Conservation (phyloP, 441 rosid species). For the Jatropha podagrica region DNA sequence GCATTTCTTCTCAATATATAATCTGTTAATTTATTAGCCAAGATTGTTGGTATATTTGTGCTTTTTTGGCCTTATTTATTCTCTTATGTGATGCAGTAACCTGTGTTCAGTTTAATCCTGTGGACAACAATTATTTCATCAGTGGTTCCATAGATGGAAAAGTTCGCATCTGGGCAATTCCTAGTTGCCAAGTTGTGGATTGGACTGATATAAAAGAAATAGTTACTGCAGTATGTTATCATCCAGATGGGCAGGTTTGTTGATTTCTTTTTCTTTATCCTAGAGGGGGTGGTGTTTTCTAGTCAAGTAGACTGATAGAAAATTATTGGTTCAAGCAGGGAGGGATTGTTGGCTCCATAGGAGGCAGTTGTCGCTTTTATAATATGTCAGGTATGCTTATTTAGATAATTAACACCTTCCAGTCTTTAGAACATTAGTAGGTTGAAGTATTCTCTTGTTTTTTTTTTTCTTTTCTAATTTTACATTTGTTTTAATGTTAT, state of each 20-base stretch:
- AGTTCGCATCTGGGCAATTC: slow-evolving; percentile 33
- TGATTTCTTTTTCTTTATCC: slow-evolving; percentile 21
- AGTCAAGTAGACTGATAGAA: slow-evolving; percentile 20
- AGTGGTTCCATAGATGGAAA: no score
- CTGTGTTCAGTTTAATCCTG: no score
- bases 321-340: slow-evolving; percentile 45
- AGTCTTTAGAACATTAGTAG: background rate
- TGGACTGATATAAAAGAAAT: slow-evolving; percentile 78
- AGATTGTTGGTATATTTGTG: slow-evolving; percentile 55
- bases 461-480: no score
- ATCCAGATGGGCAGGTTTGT: slow-evolving; percentile 84
- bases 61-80: slow-evolving; percentile 37
- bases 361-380: slow-evolving; percentile 71
- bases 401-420: slow-evolving; percentile 8
- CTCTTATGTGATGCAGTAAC: background rate
- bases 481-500: no score
- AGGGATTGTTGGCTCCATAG: slow-evolving; percentile 68
- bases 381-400: slow-evolving; percentile 48
- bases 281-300: background rate
- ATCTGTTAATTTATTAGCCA: background rate
- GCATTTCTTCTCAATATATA: background rate
- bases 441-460: no score
- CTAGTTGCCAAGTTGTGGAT: slow-evolving; percentile 69
- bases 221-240: slow-evolving; percentile 87
- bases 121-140: no score